Base-by-base conservation (phyloP, 2,329 filamentous ascomycete species). In the Diaporthe humulicola region DNA sequence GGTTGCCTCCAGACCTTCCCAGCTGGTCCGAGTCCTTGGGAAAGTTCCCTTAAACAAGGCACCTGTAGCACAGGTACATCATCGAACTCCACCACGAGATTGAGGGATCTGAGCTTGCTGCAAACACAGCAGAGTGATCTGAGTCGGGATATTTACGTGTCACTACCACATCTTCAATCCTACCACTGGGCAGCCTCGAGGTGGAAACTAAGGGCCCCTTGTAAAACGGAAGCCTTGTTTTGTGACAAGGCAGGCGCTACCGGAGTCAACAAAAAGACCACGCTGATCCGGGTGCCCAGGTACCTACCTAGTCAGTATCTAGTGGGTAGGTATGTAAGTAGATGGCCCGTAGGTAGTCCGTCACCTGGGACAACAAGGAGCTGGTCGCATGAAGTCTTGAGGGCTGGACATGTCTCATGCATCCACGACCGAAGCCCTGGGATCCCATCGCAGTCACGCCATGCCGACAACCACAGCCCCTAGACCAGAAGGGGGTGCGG, bases 151-250 rank as follows among this genome's bases (percentile, higher is more conserved):
- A 7, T 50, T 67, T n/a, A 38, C 61, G 38, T 36, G 45, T 25
- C 42, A 50, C 9, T 19, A n/a, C 40, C 19, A 67, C 28, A 12
- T 50, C 9, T 4, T 25, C 17, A 22, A 30, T 30, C 38, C 36
- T 17, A 28, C 36, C 54, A 36, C 33, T 7, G 56, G 14, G 15
- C 14, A 42, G 36, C 33, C 57, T 25, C 57, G 19, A 25, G 42
- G 40, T 50, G 45, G 61, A 19, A 50, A 67, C 60, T 36, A 38
- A 67, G 61, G 61, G 61, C 19, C 45, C 61, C 58, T 56, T 45
- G 36, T 67, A 42, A 57, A 73, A 73, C 60, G 56, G 38, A 36
- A 28, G 71, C 60, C 61, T 70, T 73, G 71, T 40, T 58, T 73
- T 40, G 64, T 38, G 38, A 52, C 45, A 38, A 67, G 64, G 64